Evolutionary conservation across 345 rosid genomes (phyloP).

Genomic region (Aegle marmelos): DNA sequence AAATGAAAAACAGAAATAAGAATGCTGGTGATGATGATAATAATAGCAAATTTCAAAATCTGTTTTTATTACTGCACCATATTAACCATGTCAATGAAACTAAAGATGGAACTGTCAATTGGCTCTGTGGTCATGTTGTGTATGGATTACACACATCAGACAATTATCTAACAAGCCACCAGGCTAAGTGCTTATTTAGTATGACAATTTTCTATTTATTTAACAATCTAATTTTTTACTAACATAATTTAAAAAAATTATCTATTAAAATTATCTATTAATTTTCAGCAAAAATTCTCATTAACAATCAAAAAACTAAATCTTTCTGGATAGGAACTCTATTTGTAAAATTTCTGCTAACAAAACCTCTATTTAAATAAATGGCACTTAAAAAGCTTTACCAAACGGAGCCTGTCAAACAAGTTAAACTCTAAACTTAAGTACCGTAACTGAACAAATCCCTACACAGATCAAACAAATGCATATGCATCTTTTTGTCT

Average conservation of each 20-base stretch:
- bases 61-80: neutral
- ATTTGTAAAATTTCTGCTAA: no score
- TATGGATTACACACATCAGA: no score
- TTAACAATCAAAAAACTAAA: no score
- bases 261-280: no score
- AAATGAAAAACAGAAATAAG: neutral
- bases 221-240: no score
- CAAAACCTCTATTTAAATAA: no score
- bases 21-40: neutral
- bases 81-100: neutral
- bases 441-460: neutral
- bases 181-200: neutral
- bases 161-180: neutral
- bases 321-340: no score
- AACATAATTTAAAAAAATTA: no score
- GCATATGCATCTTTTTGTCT: neutral
- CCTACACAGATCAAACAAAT: neutral
- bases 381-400: no score
- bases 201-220: rapidly evolving
- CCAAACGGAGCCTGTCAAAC: neutral
- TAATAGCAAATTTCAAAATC: neutral
- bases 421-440: neutral
- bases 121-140: neutral
- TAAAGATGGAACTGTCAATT: neutral
- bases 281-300: no score